Evolutionary conservation across 306 rosid species (phyloP).

Genomic region (Biancaea sappan): DNA sequence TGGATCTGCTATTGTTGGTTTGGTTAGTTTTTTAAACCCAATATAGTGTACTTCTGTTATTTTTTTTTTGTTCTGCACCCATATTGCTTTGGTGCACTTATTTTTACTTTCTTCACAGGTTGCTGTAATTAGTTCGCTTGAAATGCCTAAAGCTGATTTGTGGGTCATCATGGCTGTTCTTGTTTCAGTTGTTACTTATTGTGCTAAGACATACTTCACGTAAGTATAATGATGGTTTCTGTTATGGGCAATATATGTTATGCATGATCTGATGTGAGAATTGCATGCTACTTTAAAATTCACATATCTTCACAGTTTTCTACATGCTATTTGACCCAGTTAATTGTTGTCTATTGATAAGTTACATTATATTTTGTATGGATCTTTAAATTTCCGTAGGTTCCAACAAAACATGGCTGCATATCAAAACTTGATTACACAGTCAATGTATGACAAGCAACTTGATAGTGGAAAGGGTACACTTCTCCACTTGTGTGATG

Average conservation of each 20-base stretch:
- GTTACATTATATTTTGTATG: background rate
- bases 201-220: conserved; percentile 93
- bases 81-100: conserved; percentile 28
- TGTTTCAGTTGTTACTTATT: conserved; percentile 77
- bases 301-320: background rate
- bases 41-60: background rate
- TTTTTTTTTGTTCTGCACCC: background rate
- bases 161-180: conserved; percentile 74
- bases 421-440: conserved; percentile 87
- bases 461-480: conserved; percentile 90
- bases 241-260: background rate
- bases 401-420: conserved; percentile 80
- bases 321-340: background rate
- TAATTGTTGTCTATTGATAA: background rate
- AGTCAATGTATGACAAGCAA: conserved; percentile 91
- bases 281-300: conserved; percentile 6
- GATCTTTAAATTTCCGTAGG: conserved; percentile 43
- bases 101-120: conserved; percentile 47
- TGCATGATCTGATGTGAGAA: conserved; percentile 7
- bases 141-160: conserved; percentile 60
- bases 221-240: conserved; percentile 36
- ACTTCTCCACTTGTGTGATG: conserved; percentile 95
- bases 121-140: conserved; percentile 74
- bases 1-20: conserved; percentile 80
- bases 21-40: conserved; percentile 58